These are phyloP conservation scores for Cymbopogon flexuosus DNA, from an alignment of 202 grass and related monocot species.

Conservation along the genomic window DNA sequence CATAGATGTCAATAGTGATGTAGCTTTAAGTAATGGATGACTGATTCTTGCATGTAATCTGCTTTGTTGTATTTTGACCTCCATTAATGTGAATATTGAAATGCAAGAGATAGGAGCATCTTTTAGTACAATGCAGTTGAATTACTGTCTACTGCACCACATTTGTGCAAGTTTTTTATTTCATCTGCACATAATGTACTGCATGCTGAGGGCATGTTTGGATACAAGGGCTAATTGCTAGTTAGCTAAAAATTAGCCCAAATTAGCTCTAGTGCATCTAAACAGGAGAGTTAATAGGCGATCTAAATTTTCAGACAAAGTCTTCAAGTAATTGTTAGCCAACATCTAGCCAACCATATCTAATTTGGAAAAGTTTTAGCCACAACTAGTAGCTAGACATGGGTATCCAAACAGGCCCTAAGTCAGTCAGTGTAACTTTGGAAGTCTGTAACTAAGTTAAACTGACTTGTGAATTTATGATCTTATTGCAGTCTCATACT, in stretches of 20 bases:
- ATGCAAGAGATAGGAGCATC: neutral
- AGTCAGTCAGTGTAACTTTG: neutral
- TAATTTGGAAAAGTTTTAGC: too few relatives aligned
- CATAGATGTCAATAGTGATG: neutral
- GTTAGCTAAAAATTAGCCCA: too few relatives aligned
- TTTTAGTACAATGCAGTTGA: neutral
- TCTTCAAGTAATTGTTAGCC: too few relatives aligned
- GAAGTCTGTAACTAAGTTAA: neutral
- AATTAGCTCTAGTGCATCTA: too few relatives aligned
- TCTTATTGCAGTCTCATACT: neutral
- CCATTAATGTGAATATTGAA: neutral
- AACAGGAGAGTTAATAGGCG: too few relatives aligned
- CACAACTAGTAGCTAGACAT: too few relatives aligned
- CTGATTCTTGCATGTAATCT: neutral
- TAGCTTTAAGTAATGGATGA: neutral
- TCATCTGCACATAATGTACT: neutral
- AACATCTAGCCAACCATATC: too few relatives aligned
- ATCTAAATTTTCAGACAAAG: too few relatives aligned
- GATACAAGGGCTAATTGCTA: too few relatives aligned
- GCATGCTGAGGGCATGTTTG: neutral
- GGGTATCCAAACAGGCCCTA: too few relatives aligned
- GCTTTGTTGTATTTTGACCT: neutral
- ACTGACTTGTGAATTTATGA: neutral
- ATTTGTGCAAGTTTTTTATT: neutral
- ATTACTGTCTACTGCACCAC: neutral